Base-by-base conservation (phyloP, 176 grass and related monocot species). In the Musa acuminata region DNA sequence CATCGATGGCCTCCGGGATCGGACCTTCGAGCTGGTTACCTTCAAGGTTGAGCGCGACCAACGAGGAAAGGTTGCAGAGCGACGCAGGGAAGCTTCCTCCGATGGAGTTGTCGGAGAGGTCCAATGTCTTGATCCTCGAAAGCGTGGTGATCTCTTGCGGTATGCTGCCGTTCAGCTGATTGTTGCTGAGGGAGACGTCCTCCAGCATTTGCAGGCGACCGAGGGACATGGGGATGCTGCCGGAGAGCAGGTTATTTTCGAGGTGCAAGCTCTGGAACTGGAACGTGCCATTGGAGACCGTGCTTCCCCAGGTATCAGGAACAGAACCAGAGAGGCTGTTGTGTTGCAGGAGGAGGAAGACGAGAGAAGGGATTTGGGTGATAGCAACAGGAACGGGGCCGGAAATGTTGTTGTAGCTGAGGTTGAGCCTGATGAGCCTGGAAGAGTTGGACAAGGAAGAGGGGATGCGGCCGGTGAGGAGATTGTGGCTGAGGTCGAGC, bases 401-500 rank as follows among this genome's bases (percentile, higher is more conserved):
- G 1, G 90, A 89, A 53, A 98, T 82, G 81, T 91, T 89, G 81
- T 98, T 98, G 79, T 91, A 73, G 25, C 86, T 87, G 85, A 98
- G 86, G 72, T 85, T 89, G 67, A 98, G 64, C 80, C 90, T 78
- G 23, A 79, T 83, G 62, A 98, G 84, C 53, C 77, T 81, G 0
- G 88, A 87, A 62, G 84, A 83, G 52, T 89, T 91, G 5, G 67
- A 82, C 12, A 98, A 79, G 2, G 87, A 25, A 19, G 82, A 55
- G 19, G 94, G 94, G 63, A 98, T 79, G 2, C 57, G 63, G 20
- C 94, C 90, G 1, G 63, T 83, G 78, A 98, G 83, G 51, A 77
- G 80, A 83, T 98, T 98, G 79, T 87, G 85, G 79, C 90, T 93
- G 48, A 98, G 83, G 82, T 98, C 94, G 11, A 98, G 82, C 62